Base-by-base conservation (phyloP, 371 early-diverging fungal genomes). In the Entomophthora muscae region DNA sequence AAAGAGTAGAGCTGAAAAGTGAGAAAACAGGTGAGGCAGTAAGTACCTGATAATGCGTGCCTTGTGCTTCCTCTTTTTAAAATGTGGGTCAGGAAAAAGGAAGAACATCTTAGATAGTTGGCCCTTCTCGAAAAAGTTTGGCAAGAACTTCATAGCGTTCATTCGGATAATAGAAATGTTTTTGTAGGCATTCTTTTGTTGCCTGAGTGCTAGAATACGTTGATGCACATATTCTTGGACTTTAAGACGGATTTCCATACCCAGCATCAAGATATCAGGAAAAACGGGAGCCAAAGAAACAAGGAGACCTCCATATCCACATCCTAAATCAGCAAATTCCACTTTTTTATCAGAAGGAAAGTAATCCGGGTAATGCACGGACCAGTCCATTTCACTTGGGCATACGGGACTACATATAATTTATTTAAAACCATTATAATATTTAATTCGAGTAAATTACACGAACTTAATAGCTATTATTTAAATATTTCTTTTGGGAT, bases 21-120 rank as follows among this genome's bases (percentile, higher is more conserved):
- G 31, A 33, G 30, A 53, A 27, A 70, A 31, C 24, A 12, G n/a
- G 30, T 27, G 32, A 30, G 29, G 54, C 23, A 66, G 13, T 12
- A 58, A 65, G 64, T 77, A 80, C 82, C 90, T 92, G 66, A 99
- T 90, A 66, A 99, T 97, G 59, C 99, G 80, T 0, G 93, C 95
- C 81, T 98, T 99, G 76, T 98, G 97, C 76, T 99, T 99, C 73
- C 90, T 83, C 71, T 93, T 97, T 73, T 99, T 99, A 74, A 99
- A 99, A 71, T 99, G 99, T 26, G 99, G 99, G 76, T 99, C 99
- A 58, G 97, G 93, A 68, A 90, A 91, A 68, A 99, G 80, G 73
- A 99, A 93, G 72, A 99, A 99, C 71, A 99, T 82, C 75, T 99
- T 99, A 33, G 86, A 80, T 52, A 99, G 78, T 75, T 90, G 96